These are phyloP conservation scores for Fraxinus ornus DNA, from an alignment of 305 asterid genomes.

Conservation along the genomic window DNA sequence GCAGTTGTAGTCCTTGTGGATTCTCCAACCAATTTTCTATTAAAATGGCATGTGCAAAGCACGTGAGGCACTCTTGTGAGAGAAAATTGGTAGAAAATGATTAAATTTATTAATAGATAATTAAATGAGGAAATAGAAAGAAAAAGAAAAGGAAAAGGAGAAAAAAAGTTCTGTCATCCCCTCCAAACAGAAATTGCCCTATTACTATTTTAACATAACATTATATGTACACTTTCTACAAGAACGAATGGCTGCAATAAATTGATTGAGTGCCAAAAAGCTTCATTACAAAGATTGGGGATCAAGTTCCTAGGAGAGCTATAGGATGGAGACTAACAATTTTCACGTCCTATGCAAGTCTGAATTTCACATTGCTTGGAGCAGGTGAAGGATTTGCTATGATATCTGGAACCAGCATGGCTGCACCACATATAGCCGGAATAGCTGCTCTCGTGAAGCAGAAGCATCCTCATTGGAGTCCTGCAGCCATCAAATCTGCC, in stretches of 20 bases:
- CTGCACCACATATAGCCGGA: constrained; percentile 99
- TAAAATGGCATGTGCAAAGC: not conserved
- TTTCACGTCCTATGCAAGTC: not conserved
- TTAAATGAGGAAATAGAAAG: not conserved
- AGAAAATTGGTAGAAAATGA: not conserved
- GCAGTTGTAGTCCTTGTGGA: not conserved
- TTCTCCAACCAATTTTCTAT: not conserved
- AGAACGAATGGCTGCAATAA: not conserved
- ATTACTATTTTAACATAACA: not conserved
- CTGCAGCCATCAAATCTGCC: constrained; percentile 98
- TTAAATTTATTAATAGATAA: not conserved
- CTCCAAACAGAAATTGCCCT: not conserved
- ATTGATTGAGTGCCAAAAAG: not conserved
- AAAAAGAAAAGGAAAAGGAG: not conserved
- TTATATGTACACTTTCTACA: not conserved
- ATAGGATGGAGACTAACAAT: not conserved
- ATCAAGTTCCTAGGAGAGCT: not conserved
- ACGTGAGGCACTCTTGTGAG: not conserved
- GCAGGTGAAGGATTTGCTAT: constrained; percentile 97
- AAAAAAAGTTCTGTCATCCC: not conserved
- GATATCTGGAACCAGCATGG: constrained; percentile 99
- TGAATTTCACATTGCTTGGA: constrained; percentile 25
- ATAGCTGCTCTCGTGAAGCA: constrained; percentile 98
- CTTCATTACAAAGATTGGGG: not conserved
- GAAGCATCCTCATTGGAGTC: constrained; percentile 97